Conservation (phyloP, 108 stramenopile genomes). For the Stephanodiscus triporus region DNA sequence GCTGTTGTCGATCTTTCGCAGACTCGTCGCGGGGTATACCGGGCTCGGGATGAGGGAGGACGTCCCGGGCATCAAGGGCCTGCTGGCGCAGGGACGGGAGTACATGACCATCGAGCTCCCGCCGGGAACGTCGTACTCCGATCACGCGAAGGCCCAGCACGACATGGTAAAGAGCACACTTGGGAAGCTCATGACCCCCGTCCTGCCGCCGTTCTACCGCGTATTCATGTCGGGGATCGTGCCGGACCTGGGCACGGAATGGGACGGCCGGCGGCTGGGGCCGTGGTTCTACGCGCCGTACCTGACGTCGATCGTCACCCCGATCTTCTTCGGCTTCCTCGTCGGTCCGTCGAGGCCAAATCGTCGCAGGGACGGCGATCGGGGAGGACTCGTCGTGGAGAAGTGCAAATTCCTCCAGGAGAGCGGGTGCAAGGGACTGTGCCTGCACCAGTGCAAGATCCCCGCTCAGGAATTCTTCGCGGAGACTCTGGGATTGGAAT, state of each 20-base stretch:
- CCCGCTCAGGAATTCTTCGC: slow-evolving; percentile 89
- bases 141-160: slow-evolving; percentile 68
- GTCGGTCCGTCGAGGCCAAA: slow-evolving; percentile 85
- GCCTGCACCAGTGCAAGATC: slow-evolving; percentile 88
- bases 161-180: slow-evolving; percentile 80
- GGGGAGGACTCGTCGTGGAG: slow-evolving; percentile 89
- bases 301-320: slow-evolving; percentile 86
- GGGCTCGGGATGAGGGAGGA: slow-evolving; percentile 48
- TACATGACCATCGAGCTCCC: slow-evolving; percentile 71
- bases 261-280: slow-evolving; percentile 73
- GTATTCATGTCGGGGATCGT: slow-evolving; percentile 87
- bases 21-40: slow-evolving; percentile 69
- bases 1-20: slow-evolving; percentile 71
- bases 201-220: slow-evolving; percentile 88
- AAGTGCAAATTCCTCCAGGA: slow-evolving; percentile 94
- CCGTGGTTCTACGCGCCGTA: slow-evolving; percentile 89
- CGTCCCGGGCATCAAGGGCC: slow-evolving; percentile 71
- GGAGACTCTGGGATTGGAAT: slow-evolving; percentile 75
- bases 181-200: slow-evolving; percentile 86
- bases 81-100: slow-evolving; percentile 80
- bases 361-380: slow-evolving; percentile 80
- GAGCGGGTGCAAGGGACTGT: slow-evolving; percentile 87
- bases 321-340: slow-evolving; percentile 87
- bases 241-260: slow-evolving; percentile 64
- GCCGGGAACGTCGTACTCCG: slow-evolving; percentile 53